Conservation (phyloP, 1,139 yeast genomes). For the Pichia sp. region DNA sequence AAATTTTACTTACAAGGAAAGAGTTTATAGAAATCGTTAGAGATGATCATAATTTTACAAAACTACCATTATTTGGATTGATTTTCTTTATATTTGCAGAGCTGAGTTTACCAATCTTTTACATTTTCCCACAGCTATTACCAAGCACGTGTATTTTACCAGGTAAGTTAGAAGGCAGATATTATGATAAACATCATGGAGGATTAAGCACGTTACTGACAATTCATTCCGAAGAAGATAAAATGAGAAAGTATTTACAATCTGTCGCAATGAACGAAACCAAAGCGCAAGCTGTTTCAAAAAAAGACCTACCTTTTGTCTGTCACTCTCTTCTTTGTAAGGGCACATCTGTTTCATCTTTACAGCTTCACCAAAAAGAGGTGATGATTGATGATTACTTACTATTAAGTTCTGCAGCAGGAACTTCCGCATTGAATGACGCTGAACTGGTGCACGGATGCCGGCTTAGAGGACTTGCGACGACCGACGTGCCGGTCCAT, state of each 20-base stretch:
- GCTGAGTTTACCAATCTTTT: slow-evolving; percentile 54
- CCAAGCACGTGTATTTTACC: slow-evolving; percentile 70
- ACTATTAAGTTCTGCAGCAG: neutral
- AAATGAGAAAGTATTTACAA: neutral
- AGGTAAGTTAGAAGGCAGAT: slow-evolving; percentile 32
- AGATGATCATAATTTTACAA: slow-evolving; percentile 48
- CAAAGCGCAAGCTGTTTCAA: neutral
- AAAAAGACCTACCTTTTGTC: neutral
- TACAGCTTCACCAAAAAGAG: slow-evolving; percentile 15
- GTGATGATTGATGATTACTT: neutral
- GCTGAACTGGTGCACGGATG: neutral
- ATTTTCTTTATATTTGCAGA: slow-evolving; percentile 57
- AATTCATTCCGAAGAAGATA: neutral
- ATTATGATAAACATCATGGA: slow-evolving; percentile 11
- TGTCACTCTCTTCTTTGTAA: neutral
- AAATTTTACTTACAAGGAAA: slow-evolving; percentile 42
- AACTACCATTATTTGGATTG: slow-evolving; percentile 58
- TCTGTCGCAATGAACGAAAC: slow-evolving; percentile 1
- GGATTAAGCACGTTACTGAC: slow-evolving; percentile 23
- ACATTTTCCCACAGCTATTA: slow-evolving; percentile 52
- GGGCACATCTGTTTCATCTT: neutral
- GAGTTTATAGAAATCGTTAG: slow-evolving; percentile 53
- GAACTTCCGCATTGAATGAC: neutral
- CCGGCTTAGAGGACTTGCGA: neutral
- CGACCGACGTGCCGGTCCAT: neutral